Conservation (phyloP, 2,329 filamentous ascomycete species). For the Zymoseptoria tritici region DNA sequence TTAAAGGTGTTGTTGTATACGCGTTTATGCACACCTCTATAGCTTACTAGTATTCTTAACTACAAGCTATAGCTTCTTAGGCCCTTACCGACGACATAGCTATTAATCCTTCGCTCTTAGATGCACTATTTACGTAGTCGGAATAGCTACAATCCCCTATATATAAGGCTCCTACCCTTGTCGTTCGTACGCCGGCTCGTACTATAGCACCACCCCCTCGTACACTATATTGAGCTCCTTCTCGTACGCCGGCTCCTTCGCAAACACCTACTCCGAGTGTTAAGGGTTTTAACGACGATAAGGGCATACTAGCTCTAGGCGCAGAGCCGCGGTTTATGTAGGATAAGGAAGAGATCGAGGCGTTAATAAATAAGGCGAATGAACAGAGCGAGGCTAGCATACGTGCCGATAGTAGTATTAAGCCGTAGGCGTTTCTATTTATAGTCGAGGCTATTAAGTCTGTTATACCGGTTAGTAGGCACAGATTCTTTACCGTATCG, state of each 20-base stretch:
- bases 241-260: not conserved
- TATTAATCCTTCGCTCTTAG: not conserved
- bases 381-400: not conserved
- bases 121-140: not conserved
- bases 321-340: not conserved
- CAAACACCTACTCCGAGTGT: too few relatives aligned
- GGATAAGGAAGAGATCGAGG: not conserved
- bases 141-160: not conserved
- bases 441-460: not conserved
- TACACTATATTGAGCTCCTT: too few relatives aligned
- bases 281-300: too few relatives aligned
- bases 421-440: not conserved
- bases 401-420: not conserved
- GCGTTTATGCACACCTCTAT: not conserved
- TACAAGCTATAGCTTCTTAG: not conserved
- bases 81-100: not conserved
- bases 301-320: not conserved
- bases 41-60: too few relatives aligned
- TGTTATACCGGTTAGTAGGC: not conserved
- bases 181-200: not conserved
- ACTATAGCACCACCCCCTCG: too few relatives aligned
- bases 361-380: not conserved
- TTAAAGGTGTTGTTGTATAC: not conserved
- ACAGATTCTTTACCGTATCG: not conserved
- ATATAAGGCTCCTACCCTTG: not conserved